phyloP scores from a whole-genome alignment of 768 basidiomycete genomes.

The Rhodocollybia butyracea region DNA sequence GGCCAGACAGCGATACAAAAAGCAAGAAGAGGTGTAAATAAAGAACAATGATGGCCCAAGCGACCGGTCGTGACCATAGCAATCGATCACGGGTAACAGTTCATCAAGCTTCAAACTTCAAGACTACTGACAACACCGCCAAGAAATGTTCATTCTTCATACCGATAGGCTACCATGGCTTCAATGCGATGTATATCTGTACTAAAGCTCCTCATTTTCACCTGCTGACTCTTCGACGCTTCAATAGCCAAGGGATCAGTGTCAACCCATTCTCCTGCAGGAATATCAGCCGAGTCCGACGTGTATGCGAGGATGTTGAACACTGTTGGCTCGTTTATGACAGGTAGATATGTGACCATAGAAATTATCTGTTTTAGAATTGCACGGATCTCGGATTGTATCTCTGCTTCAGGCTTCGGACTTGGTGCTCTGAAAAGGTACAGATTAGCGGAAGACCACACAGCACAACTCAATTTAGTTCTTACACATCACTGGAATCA shows the following conservation, averaged over 20 bases:
- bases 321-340: slow-evolving; percentile 91
- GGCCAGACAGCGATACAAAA: slow-evolving; percentile 19
- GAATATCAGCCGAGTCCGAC: slow-evolving; percentile 86
- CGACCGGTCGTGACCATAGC: slow-evolving; percentile 25
- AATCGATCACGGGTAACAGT: slow-evolving; percentile 18
- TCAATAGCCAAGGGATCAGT: slow-evolving; percentile 92
- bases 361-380: slow-evolving; percentile 98
- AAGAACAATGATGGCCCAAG: slow-evolving; percentile 12
- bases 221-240: slow-evolving; percentile 87
- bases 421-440: too few species aligned
- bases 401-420: slow-evolving; percentile 79
- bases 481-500: slow-evolving; percentile 50
- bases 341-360: slow-evolving; percentile 93
- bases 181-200: slow-evolving; percentile 98
- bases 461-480: slow-evolving; percentile 7
- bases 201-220: slow-evolving; percentile 94
- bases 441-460: background rate
- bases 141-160: slow-evolving; percentile 40
- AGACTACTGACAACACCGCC: slow-evolving; percentile 11
- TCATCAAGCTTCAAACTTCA: background rate
- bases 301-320: slow-evolving; percentile 99
- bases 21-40: slow-evolving; percentile 14
- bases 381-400: slow-evolving; percentile 95
- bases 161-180: slow-evolving; percentile 96
- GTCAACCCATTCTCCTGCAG: slow-evolving; percentile 93